phyloP scores from a whole-genome alignment of 2,329 filamentous ascomycete genomes.

The Endothia cerciana region DNA sequence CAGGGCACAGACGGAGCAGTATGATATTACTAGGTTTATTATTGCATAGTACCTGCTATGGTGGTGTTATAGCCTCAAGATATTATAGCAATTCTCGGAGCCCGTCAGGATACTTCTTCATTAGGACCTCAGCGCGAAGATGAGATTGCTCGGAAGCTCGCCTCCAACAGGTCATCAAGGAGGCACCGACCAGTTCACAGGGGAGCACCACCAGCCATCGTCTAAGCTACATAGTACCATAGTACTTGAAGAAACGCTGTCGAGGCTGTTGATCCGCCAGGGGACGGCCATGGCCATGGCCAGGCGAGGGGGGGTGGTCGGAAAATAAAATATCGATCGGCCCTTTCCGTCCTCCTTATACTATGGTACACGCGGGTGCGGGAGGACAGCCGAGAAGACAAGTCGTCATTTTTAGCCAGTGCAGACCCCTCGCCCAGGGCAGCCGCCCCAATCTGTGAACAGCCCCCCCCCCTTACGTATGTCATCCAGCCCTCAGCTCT shows the following conservation, averaged over 20 bases:
- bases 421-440: background rate
- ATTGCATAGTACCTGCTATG: background rate
- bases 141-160: background rate
- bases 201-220: background rate
- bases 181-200: background rate
- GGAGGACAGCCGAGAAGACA: conserved; percentile 2
- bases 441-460: background rate
- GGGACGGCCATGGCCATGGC: background rate
- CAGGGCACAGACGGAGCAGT: background rate
- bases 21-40: background rate
- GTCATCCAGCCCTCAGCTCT: background rate
- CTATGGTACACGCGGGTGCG: background rate
- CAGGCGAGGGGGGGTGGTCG: conserved; percentile 4
- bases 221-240: too few species aligned
- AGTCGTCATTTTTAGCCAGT: background rate
- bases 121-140: background rate
- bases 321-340: conserved; percentile 23
- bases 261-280: background rate
- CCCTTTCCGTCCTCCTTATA: conserved; percentile 13
- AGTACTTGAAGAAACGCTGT: background rate
- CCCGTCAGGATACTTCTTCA: background rate
- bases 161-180: background rate
- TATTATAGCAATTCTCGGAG: background rate
- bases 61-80: background rate
- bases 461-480: background rate